Evolutionary conservation across 225 moss, liverwort and hornwort species (phyloP).

Genomic region (Antitrichia curtipendula): DNA sequence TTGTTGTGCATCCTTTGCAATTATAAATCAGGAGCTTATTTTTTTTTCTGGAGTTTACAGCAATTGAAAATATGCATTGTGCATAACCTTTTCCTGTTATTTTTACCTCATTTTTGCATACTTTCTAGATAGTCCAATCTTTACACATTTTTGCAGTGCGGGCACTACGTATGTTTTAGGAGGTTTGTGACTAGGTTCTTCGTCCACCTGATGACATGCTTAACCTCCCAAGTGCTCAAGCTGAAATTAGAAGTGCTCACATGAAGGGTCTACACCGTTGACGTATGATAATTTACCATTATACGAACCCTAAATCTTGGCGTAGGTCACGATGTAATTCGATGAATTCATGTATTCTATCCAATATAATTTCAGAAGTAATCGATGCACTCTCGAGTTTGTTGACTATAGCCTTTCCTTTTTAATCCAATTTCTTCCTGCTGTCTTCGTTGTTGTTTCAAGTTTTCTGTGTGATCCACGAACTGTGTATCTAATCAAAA

Average conservation of each 20-base stretch:
- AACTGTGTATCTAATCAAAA: not conserved
- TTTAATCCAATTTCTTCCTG: not conserved
- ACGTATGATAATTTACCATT: not conserved
- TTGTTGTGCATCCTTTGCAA: not conserved
- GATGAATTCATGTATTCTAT: not conserved
- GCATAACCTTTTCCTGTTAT: not conserved
- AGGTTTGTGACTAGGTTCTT: not conserved
- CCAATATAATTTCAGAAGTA: not conserved
- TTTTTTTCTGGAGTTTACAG: not conserved
- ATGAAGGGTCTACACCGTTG: not conserved
- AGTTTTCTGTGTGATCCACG: not conserved
- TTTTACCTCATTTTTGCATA: not conserved
- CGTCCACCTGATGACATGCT: not conserved
- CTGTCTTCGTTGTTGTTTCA: not conserved
- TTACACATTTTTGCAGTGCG: not conserved
- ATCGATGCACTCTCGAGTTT: not conserved
- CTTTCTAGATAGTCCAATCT: not conserved
- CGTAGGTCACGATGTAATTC: not conserved
- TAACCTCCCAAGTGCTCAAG: not conserved
- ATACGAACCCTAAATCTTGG: not conserved
- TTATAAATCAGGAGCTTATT: not conserved
- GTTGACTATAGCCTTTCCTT: not conserved
- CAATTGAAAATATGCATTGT: not conserved
- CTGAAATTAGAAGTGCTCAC: not conserved
- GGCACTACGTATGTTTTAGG: not conserved